These are phyloP conservation scores for Hibiscus trionum DNA, from an alignment of 345 rosid genomes.

Conservation along the genomic window DNA sequence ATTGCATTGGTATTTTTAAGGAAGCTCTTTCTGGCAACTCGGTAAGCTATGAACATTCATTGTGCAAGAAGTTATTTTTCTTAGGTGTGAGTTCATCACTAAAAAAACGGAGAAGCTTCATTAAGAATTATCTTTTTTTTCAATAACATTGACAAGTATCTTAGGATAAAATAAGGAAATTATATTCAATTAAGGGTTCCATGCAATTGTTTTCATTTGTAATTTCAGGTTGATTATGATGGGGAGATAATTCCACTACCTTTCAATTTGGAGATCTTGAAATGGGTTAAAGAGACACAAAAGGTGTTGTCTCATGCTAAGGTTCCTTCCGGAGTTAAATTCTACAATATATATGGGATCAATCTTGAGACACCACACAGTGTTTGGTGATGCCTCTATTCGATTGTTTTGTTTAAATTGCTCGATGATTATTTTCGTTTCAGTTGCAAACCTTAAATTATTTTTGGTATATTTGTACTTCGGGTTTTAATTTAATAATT, in stretches of 20 bases:
- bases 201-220: neutral
- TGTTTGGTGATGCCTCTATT: constrained; percentile 57
- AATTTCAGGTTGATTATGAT: constrained; percentile 54
- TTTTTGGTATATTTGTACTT: neutral
- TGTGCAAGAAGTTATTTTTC: neutral
- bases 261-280: constrained; percentile 77
- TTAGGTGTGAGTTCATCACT: neutral
- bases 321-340: constrained; percentile 79
- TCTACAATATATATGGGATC: constrained; percentile 85
- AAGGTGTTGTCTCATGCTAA: constrained; percentile 48
- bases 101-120: neutral
- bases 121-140: no score
- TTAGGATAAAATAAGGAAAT: no score
- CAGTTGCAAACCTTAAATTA: neutral
- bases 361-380: constrained; percentile 83
- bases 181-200: neutral
- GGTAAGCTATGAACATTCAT: constrained; percentile 35
- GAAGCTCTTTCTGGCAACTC: constrained; percentile 66
- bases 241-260: constrained; percentile 65
- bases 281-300: constrained; percentile 73
- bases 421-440: constrained; percentile 1
- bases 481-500: neutral
- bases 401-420: neutral
- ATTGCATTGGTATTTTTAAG: constrained; percentile 47
- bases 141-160: no score